Evolutionary conservation across 768 basidiomycete species (phyloP), one percentile per base, ranked within the genome.

Genomic region (Paxillus ammoniavirescens): DNA sequence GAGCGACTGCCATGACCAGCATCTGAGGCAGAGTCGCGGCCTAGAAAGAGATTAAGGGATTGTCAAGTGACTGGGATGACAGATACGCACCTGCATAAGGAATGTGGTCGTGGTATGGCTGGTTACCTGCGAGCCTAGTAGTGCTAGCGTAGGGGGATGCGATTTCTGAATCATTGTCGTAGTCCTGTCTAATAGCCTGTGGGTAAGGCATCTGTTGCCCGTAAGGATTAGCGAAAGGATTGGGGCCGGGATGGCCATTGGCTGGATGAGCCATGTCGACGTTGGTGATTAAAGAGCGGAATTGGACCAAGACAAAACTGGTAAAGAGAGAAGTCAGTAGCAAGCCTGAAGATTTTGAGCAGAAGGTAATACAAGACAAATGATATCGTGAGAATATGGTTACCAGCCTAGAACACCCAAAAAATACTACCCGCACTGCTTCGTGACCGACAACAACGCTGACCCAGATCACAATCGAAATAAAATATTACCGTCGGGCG

Each of bases 141-240:
- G 80, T 79, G 63, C 81, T 82, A n/a, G 76, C 76, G 67, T 82
- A 84, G 54, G 78, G 82, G 63, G 84, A 82, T 40, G 75, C 69
- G 49, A 71, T 62, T 57, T 82, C 81, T 5, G 77, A 79, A 61
- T 83, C 81, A 53, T 63, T 73, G 60, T 75, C 75, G 60, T 77
- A 75, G 53, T 72, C 69, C 43, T 71, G 72, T 47, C 71, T 61
- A 18, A 72, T 71, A 47, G 67, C 60, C 31, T 68, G 71, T 55
- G 62, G 64, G 30, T 60, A 58, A 15, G 57, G 61, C 42, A 52
- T 54, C 40, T 59, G 61, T 33, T 63, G 56, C 31, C 47, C 47
- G 45, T 59, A 62, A 57, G 62, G 54, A 53, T 61, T 68, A 0
- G 61, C 50, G 49, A 68, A 71, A 23, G 65, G 67, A 58, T 67